phyloP scores from a whole-genome alignment of 2,329 filamentous ascomycete species.

The Onygena corvina region DNA sequence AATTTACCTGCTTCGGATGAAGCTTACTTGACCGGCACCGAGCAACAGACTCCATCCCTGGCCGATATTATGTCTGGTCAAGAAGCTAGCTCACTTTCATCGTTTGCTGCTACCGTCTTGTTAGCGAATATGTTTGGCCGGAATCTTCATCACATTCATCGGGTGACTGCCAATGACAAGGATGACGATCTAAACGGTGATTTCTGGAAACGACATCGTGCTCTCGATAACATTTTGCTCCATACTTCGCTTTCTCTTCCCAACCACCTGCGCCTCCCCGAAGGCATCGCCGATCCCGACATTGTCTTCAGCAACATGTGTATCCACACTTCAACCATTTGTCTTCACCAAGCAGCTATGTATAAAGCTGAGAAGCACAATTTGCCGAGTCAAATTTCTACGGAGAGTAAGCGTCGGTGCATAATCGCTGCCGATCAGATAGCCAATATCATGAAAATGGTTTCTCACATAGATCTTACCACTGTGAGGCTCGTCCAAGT shows the following conservation, averaged over 20 bases:
- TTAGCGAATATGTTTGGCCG: constrained; percentile 85
- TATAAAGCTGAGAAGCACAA: constrained; percentile 91
- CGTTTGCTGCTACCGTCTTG: constrained; percentile 68
- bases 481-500: constrained; percentile 45
- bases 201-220: constrained; percentile 89
- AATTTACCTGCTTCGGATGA: constrained; percentile 76
- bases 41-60: constrained; percentile 59
- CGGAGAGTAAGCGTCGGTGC: constrained; percentile 85
- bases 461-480: constrained; percentile 78
- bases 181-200: constrained; percentile 82
- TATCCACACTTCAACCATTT: constrained; percentile 91
- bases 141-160: constrained; percentile 82
- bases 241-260: constrained; percentile 80
- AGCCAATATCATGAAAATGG: constrained; percentile 86
- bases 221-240: constrained; percentile 78
- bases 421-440: constrained; percentile 90
- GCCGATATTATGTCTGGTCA: constrained; percentile 44
- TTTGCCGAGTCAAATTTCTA: constrained; percentile 61
- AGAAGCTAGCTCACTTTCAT: constrained; percentile 61
- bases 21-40: constrained; percentile 66
- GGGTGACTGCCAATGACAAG: constrained; percentile 65
- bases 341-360: constrained; percentile 94
- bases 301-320: constrained; percentile 93
- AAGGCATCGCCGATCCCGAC: constrained; percentile 64
- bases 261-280: constrained; percentile 63